Evolutionary conservation across 2,329 filamentous ascomycete species (phyloP), one percentile per base, ranked within the genome.

Genomic region (Hypoxylon sp.): DNA sequence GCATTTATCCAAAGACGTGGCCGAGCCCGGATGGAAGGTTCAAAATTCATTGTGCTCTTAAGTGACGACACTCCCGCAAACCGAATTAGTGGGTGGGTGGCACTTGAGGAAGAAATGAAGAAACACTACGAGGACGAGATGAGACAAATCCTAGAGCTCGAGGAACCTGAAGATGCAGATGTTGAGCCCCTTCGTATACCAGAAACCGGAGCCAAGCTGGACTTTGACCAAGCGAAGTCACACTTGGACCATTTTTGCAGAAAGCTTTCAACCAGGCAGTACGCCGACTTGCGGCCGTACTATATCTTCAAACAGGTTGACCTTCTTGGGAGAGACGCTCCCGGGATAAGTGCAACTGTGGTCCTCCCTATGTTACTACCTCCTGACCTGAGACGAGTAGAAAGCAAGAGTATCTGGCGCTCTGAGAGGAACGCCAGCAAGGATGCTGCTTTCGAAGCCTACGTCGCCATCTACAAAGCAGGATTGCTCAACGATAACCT

Each of bases 381-480:
- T n/a, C 76, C 81, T 3, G 72, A 80, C 10, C 73, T 92, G 8
- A 84, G 89, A 13, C 76, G 73, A 33, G 79, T 83, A 0, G 67
- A 74, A 18, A 84, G 88, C 48, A 71, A 72, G 23, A 61, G 70
- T 29, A 61, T 72, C n/a, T 97, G 92, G 92, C 73, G 65, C 9
- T 90, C 87, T 0, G 88, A 95, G 67, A 83, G 80, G 55, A 86
- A 85, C 64, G 92, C 92, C 0, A 86, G 80, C 64, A 91, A 89
- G 69, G 94, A 97, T 72, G 91, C 89, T 1, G 89, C 91, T 0
- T 95, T 96, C 60, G 84, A 91, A 68, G 90, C 92, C 1, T 97
- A 93, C 69, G 75, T 84, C 18, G 79, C 79, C 4, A 78, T 98
- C 0, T 87, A 94, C 69, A 66, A 83, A 6, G 88, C 83, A 21